These are phyloP conservation scores for Nemania diffusa DNA, from an alignment of 2,329 filamentous ascomycete genomes.

Conservation along the genomic window DNA sequence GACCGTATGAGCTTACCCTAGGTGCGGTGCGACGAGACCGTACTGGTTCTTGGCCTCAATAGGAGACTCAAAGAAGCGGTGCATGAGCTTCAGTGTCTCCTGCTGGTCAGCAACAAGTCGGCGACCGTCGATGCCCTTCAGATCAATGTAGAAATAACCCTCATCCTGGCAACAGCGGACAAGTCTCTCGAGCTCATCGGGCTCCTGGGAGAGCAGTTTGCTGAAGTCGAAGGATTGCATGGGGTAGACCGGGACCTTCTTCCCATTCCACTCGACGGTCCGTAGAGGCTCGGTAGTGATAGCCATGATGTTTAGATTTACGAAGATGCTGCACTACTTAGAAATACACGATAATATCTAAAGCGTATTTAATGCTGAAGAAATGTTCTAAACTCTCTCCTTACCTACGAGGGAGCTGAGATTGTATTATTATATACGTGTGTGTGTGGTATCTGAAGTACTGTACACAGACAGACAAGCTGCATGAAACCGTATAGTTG, in stretches of 20 bases:
- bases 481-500: conserved; percentile 30
- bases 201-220: conserved; percentile 64
- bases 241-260: conserved; percentile 60
- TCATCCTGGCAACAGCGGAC: conserved; percentile 60
- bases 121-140: conserved; percentile 63
- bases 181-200: conserved; percentile 63
- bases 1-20: conserved; percentile 54
- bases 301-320: conserved; percentile 45
- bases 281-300: conserved; percentile 53
- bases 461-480: neutral
- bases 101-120: conserved; percentile 63
- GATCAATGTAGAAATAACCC: conserved; percentile 67
- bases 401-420: neutral
- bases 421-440: conserved; percentile 26
- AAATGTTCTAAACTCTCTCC: neutral
- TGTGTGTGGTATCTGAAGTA: conserved; percentile 1
- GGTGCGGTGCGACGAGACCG: conserved; percentile 63
- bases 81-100: conserved; percentile 64
- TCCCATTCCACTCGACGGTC: conserved; percentile 61
- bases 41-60: conserved; percentile 67
- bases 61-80: conserved; percentile 64
- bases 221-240: conserved; percentile 65
- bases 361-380: neutral
- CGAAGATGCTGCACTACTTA: conserved; percentile 14
- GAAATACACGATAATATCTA: conserved; percentile 13